These are phyloP conservation scores for Alternaria sp. DNA, from an alignment of 2,329 filamentous ascomycete genomes.

Conservation along the genomic window DNA sequence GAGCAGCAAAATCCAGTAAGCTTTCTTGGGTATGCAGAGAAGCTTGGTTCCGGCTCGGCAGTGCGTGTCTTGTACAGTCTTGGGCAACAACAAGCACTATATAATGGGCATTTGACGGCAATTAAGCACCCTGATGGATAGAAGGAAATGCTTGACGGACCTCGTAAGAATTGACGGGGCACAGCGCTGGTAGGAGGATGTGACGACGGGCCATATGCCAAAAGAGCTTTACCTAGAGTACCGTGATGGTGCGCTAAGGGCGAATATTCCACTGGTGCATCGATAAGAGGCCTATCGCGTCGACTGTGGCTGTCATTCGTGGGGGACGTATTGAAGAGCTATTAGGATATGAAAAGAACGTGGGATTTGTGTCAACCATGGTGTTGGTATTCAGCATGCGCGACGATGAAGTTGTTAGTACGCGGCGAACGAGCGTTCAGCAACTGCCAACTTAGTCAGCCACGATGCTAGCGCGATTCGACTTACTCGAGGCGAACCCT, in stretches of 20 bases:
- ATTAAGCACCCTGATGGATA: slow-evolving; percentile 16
- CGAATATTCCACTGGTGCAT: slow-evolving; percentile 7
- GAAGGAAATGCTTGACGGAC: neutral
- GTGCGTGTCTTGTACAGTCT: slow-evolving; percentile 8
- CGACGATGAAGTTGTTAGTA: neutral
- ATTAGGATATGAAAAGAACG: neutral
- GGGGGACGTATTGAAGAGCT: neutral
- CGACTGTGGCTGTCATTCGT: neutral
- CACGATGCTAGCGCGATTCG: neutral
- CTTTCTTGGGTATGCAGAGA: slow-evolving; percentile 4
- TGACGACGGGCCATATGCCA: neutral
- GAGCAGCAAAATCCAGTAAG: slow-evolving; percentile 2
- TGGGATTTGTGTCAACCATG: neutral
- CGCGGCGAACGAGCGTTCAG: neutral
- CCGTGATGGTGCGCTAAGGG: slow-evolving; percentile 18
- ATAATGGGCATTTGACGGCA: slow-evolving; percentile 4
- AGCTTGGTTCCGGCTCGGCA: slow-evolving; percentile 11
- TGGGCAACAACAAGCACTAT: slow-evolving; percentile 13
- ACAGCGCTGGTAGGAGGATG: neutral
- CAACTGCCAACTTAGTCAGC: neutral
- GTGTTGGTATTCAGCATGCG: slow-evolving; percentile 3
- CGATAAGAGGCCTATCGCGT: neutral
- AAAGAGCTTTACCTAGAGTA: slow-evolving; percentile 8
- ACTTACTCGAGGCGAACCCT: neutral
- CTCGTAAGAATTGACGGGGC: slow-evolving; percentile 1